Conservation (phyloP, 108 stramenopile genomes). For the Mediolabrus comicus region DNA sequence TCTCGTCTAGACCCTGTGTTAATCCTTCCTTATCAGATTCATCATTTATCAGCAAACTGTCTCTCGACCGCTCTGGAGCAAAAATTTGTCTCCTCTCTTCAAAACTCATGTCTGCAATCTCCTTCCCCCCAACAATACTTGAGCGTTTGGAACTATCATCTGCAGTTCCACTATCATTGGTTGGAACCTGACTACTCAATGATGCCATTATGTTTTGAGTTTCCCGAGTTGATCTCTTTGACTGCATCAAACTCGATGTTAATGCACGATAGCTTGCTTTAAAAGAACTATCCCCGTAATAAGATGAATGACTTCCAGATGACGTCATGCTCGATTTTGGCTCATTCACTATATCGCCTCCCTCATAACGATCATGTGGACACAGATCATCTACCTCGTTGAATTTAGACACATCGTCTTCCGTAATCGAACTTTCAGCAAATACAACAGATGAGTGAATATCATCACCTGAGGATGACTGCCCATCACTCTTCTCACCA, state of each 20-base stretch:
- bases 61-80: conserved; percentile 3
- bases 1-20: not conserved
- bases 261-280: not conserved
- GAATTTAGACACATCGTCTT: conserved; percentile 6
- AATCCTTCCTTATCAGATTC: not conserved
- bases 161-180: not conserved
- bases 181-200: not conserved
- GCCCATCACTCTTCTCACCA: not conserved
- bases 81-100: conserved; percentile 19
- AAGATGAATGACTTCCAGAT: not conserved
- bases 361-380: conserved; percentile 30
- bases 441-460: conserved; percentile 26
- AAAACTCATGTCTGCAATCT: conserved; percentile 20
- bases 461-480: not conserved
- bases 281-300: not conserved
- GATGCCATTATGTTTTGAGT: not conserved
- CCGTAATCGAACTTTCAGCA: not conserved
- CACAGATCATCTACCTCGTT: conserved; percentile 27
- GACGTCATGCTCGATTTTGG: not conserved
- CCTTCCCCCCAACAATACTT: conserved; percentile 38
- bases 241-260: not conserved
- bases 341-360: conserved; percentile 7
- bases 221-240: not conserved
- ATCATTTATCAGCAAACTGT: conserved; percentile 2
- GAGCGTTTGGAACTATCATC: not conserved